Conservation (phyloP, 495 filamentous ascomycete species). For the Penicillium psychrofluorescens region DNA sequence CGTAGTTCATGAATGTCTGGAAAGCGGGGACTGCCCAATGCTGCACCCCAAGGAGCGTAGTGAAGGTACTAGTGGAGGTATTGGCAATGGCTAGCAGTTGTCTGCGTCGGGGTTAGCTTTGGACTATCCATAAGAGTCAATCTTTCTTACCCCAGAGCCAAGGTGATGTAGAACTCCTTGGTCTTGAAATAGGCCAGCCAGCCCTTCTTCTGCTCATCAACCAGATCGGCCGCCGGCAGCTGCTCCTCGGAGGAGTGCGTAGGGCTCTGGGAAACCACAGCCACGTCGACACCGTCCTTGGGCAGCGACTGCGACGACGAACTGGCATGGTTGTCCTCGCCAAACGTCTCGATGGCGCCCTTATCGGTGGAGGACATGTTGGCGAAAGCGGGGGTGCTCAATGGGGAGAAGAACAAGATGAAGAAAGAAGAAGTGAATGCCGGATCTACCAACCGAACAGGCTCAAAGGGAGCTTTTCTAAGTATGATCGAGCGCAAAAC, state of each 20-base stretch:
- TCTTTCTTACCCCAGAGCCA: slow-evolving; percentile 61
- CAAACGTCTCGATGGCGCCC: slow-evolving; percentile 17
- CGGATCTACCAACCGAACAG: no score
- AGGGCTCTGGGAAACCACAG: slow-evolving; percentile 8
- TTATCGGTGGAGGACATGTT: slow-evolving; percentile 25
- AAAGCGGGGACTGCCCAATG: slow-evolving; percentile 90
- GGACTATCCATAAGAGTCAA: no score
- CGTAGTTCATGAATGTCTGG: slow-evolving; percentile 92
- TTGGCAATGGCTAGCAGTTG: slow-evolving; percentile 84
- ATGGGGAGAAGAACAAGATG: no score
- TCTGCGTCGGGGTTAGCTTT: slow-evolving; percentile 23
- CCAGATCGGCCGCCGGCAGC: slow-evolving; percentile 22
- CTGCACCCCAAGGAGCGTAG: slow-evolving; percentile 57
- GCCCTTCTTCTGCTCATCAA: slow-evolving; percentile 40
- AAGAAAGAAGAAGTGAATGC: neutral
- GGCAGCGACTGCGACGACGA: slow-evolving; percentile 12
- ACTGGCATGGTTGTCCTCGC: neutral
- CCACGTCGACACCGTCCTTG: slow-evolving; percentile 13
- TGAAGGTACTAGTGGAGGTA: slow-evolving; percentile 84
- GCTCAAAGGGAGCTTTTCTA: slow-evolving; percentile 34
- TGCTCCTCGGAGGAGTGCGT: slow-evolving; percentile 4
- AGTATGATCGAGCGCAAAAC: slow-evolving; percentile 49
- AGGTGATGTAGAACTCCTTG: slow-evolving; percentile 76
- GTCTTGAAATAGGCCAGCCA: slow-evolving; percentile 79
- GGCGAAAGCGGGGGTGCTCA: slow-evolving; percentile 5